Percentiles rank a stretch among this genome's conserved stretches.
Evolutionary conservation across 2,329 filamentous ascomycete genomes (phyloP).

Genomic region (Pseudocercospora fijiensis): DNA sequence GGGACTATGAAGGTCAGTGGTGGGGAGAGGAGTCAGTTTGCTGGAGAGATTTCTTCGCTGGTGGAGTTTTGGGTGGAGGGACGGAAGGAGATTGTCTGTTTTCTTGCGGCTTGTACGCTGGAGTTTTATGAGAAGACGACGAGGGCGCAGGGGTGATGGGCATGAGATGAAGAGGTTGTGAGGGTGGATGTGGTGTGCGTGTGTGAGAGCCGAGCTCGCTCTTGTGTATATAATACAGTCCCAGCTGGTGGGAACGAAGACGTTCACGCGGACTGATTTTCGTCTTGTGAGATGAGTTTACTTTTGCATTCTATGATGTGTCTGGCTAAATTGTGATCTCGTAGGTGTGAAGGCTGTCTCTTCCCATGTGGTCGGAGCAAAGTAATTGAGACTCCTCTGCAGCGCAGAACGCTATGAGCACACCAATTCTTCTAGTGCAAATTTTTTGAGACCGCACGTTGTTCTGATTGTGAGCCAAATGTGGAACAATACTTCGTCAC

Average conservation of each 20-base stretch:
- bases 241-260: neutral
- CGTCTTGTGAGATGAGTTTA: neutral
- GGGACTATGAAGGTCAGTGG: conserved; percentile 98
- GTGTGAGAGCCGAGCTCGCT: neutral
- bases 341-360: no score
- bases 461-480: neutral
- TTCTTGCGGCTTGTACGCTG: conserved; percentile 83
- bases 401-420: no score
- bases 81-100: conserved; percentile 88
- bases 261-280: neutral
- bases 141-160: conserved; percentile 24
- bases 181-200: neutral
- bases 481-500: neutral
- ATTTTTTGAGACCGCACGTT: no score
- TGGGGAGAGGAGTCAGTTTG: conserved; percentile 82
- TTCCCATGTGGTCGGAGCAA: no score
- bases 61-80: conserved; percentile 97
- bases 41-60: conserved; percentile 75
- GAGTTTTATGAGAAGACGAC: conserved; percentile 80
- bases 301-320: neutral
- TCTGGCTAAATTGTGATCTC: neutral
- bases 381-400: no score
- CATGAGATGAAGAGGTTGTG: conserved; percentile 21
- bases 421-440: no score
- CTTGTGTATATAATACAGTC: neutral